phyloP scores from a whole-genome alignment of 176 grass and related monocot genomes.

The Raddia guianensis region DNA sequence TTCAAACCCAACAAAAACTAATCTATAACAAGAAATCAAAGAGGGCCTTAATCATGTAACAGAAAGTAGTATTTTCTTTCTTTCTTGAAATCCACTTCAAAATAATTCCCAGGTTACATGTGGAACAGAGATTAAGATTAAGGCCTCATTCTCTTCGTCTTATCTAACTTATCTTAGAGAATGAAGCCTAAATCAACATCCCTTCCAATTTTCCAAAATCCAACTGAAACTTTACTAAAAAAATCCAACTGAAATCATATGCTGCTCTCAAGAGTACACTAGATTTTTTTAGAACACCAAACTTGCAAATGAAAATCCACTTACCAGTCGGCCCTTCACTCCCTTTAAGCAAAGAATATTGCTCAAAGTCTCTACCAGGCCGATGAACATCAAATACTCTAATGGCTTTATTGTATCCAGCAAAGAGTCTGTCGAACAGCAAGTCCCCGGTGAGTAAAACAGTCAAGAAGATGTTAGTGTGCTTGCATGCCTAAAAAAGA shows the following conservation, averaged over 20 bases:
- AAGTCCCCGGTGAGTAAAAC: conserved; percentile 26
- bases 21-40: too few relatives aligned
- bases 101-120: not conserved
- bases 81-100: not conserved
- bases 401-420: conserved; percentile 93
- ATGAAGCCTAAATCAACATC: not conserved
- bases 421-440: conserved; percentile 78
- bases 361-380: conserved; percentile 88
- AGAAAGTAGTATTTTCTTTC: not conserved
- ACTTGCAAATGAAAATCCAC: conserved; percentile 24
- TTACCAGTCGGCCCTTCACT: conserved; percentile 74
- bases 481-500: not conserved
- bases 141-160: too few relatives aligned
- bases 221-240: not conserved
- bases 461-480: conserved; percentile 27
- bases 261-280: conserved; percentile 10
- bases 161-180: too few relatives aligned
- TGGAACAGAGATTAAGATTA: not conserved
- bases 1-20: too few relatives aligned
- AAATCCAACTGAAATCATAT: conserved; percentile 5
- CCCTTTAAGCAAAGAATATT: conserved; percentile 77
- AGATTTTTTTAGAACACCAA: conserved; percentile 5
- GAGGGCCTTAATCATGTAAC: not conserved
- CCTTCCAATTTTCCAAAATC: not conserved
- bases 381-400: conserved; percentile 95